Percentiles rank a stretch among this genome's conserved stretches.
Evolutionary conservation across 2,329 filamentous ascomycete genomes (phyloP).

Genomic region (Ceratocystis ficicola): DNA sequence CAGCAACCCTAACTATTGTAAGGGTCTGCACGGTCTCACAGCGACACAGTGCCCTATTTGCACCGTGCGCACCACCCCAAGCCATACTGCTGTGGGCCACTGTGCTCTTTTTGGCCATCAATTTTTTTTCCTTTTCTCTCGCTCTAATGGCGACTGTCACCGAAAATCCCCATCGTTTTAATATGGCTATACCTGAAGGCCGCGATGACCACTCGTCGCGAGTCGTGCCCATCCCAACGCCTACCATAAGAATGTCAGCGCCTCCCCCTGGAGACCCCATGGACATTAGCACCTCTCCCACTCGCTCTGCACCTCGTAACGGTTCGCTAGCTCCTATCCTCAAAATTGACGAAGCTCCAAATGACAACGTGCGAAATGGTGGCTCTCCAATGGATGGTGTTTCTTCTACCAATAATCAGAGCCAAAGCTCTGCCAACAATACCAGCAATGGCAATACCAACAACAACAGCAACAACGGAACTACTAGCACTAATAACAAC

Average conservation of each 20-base stretch:
- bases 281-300: conserved; percentile 46
- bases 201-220: conserved; percentile 19
- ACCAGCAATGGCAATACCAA: conserved; percentile 26
- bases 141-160: conserved; percentile 22
- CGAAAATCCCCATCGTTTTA: conserved; percentile 22
- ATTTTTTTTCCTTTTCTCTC: conserved; percentile 18
- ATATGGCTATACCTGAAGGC: conserved; percentile 18
- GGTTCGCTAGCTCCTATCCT: conserved; percentile 9
- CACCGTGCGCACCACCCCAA: conserved; percentile 8
- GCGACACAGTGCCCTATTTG: background rate
- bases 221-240: conserved; percentile 45
- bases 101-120: conserved; percentile 17
- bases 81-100: conserved; percentile 13
- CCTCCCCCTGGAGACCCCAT: conserved; percentile 48
- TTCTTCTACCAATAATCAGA: conserved; percentile 5
- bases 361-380: conserved; percentile 3
- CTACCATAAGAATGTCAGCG: conserved; percentile 47
- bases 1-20: background rate
- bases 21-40: conserved; percentile 4
- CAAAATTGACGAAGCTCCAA: conserved; percentile 15
- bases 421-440: background rate
- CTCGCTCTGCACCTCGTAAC: conserved; percentile 29
- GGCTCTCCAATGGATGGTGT: conserved; percentile 25
- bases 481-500: conserved; percentile 25
- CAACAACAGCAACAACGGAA: conserved; percentile 26